Evolutionary conservation across 1,139 yeast genomes (phyloP), one percentile per base, ranked within the genome.

Genomic region (Saccharomyces hybrid): DNA sequence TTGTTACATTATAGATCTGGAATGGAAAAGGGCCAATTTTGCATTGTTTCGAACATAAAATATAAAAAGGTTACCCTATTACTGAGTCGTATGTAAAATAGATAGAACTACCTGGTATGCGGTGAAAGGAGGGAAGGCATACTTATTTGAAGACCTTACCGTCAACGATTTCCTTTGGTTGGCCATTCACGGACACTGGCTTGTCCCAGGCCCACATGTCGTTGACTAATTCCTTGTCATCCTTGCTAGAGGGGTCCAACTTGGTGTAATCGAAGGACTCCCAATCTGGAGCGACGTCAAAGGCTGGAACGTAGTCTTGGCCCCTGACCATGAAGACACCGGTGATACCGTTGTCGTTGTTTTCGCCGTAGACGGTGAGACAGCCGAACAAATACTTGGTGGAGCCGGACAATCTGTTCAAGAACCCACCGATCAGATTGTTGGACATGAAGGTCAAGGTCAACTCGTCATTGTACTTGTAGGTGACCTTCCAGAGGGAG

Each of bases 221-320:
- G 73, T 83, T 78, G 64, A 87, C 74, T 68, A 84, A 83, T 60
- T 75, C 85, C 75, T 78, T 83, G 78, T 82, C 88, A 68, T 79
- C 88, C 59, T 79, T 79, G 66, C 80, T 82, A 68, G 86, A 65
- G 57, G 85, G 76, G 71, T 86, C 93, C 67, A 86, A 77, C 77
- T 82, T 80, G 69, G 79, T 73, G 82, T 78, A 84, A 58, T 71
- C 71, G 77, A 84, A 86, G 46, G 91, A 84, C 78, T 93, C 99
- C 96, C 96, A 90, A 78, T 93, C 99, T 76, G 99, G 98, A 71
- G 99, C 99, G 74, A 93, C 98, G 64, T 93, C 88, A 71, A 93
- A 90, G 62, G 96, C 99, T 73, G 97, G 96, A 57, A 65, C 81
- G 72, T 69, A 77, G 62, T 93, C 97, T 76, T 93, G 90, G 71